phyloP scores from a whole-genome alignment of 805 yeast species.

The Candida silvatica region DNA sequence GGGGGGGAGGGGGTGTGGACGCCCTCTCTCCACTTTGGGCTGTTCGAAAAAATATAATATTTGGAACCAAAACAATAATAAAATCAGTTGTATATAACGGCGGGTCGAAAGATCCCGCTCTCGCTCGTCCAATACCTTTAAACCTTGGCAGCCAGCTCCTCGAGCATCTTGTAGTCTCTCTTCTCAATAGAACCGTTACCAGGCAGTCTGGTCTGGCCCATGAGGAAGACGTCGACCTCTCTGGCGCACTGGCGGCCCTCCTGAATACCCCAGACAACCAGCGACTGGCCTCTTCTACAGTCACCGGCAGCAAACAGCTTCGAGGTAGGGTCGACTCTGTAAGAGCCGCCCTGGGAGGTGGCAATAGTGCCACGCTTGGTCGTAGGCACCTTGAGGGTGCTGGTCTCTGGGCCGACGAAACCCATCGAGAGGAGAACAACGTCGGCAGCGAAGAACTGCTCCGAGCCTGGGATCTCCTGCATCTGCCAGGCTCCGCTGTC shows the following conservation, averaged over 20 bases:
- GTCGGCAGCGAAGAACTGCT: slow-evolving; percentile 92
- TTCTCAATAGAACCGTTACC: slow-evolving; percentile 90
- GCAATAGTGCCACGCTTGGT: slow-evolving; percentile 81
- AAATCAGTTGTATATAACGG: not conserved
- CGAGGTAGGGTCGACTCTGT: slow-evolving; percentile 52
- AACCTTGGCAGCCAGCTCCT: slow-evolving; percentile 62
- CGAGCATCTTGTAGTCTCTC: slow-evolving; percentile 69
- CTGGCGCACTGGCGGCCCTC: slow-evolving; percentile 99
- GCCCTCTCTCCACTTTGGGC: not conserved
- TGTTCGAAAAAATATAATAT: not conserved
- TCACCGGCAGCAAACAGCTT: slow-evolving; percentile 95
- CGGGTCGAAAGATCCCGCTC: too few relatives aligned
- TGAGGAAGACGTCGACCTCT: slow-evolving; percentile 73
- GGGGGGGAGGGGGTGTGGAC: not conserved
- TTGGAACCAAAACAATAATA: not conserved
- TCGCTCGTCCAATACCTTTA: too few relatives aligned
- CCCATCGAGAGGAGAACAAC: slow-evolving; percentile 94
- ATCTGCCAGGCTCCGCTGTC: slow-evolving; percentile 98
- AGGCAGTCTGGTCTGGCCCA: slow-evolving; percentile 77
- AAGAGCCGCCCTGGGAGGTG: slow-evolving; percentile 51
- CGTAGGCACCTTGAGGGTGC: slow-evolving; percentile 57
- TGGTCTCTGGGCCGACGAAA: slow-evolving; percentile 91
- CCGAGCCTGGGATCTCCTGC: slow-evolving; percentile 94
- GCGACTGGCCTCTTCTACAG: slow-evolving; percentile 97
- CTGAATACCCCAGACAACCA: slow-evolving; percentile 99